Conservation (phyloP, 2,329 filamentous ascomycete genomes). For the Scopulariopsis brevicaulis region DNA sequence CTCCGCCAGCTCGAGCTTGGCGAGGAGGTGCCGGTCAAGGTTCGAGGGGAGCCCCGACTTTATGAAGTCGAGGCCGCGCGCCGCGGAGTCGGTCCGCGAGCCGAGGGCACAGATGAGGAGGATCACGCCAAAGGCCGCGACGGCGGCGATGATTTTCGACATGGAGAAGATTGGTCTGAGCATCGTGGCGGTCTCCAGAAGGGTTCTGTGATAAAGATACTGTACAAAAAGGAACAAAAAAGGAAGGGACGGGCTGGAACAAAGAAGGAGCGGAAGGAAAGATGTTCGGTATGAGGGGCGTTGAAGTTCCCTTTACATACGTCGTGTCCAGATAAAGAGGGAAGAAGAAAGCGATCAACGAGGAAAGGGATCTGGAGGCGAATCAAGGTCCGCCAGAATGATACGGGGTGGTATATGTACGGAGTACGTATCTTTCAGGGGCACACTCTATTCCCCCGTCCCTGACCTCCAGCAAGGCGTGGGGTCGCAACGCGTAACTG, state of each 20-base stretch:
- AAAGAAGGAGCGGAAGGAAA: not conserved
- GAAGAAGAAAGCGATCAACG: not conserved
- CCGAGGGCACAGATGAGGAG: not conserved
- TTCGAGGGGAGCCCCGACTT: too few relatives aligned
- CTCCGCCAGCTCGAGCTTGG: not conserved
- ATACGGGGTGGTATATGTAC: not conserved
- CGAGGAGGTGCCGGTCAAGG: not conserved
- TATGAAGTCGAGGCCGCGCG: not conserved
- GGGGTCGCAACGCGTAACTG: too few relatives aligned
- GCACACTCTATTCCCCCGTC: not conserved
- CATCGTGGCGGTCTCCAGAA: not conserved
- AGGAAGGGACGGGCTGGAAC: too few relatives aligned
- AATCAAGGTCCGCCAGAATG: not conserved
- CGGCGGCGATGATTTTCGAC: not conserved
- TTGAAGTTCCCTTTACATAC: not conserved
- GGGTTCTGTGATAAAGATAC: not conserved
- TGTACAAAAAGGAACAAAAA: not conserved
- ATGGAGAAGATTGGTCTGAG: not conserved
- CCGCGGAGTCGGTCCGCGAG: not conserved
- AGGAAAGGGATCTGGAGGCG: not conserved
- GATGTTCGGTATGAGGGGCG: not conserved
- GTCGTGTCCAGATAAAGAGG: not conserved
- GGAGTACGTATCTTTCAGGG: not conserved
- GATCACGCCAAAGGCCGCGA: not conserved
- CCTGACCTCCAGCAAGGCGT: not conserved